Percentiles rank a stretch among this genome's conserved stretches.
phyloP scores from a whole-genome alignment of 2,329 filamentous ascomycete species.

The Cladosporium halotolerans region DNA sequence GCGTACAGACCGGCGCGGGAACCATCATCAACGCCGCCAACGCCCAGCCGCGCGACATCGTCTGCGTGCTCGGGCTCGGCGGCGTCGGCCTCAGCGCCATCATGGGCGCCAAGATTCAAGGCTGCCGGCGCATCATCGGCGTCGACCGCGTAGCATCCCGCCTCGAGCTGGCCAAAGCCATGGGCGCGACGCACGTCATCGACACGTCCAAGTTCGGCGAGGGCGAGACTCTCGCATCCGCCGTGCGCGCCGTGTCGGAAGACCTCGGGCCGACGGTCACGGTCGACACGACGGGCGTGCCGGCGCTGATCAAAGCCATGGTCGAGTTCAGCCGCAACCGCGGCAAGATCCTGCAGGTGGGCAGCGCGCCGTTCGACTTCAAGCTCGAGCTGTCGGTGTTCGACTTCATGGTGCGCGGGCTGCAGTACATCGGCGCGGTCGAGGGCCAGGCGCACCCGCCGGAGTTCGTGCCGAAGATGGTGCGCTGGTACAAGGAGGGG shows the following conservation, averaged over 20 bases:
- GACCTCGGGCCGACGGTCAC: constrained; percentile 39
- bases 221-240: constrained; percentile 30
- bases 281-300: constrained; percentile 47
- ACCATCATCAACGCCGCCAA: constrained; percentile 37
- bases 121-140: constrained; percentile 36
- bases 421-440: constrained; percentile 44
- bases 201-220: constrained; percentile 30
- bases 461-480: constrained; percentile 43
- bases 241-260: constrained; percentile 32
- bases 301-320: constrained; percentile 38
- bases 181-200: constrained; percentile 37
- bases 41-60: constrained; percentile 30
- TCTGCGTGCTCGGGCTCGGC: constrained; percentile 41
- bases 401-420: constrained; percentile 43
- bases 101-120: constrained; percentile 43
- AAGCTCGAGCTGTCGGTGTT: constrained; percentile 40
- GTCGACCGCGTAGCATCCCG: constrained; percentile 35
- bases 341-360: constrained; percentile 47
- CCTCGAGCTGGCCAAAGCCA: constrained; percentile 34
- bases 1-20: constrained; percentile 41
- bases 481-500: constrained; percentile 43
- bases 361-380: constrained; percentile 40
- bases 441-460: constrained; percentile 41
- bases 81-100: constrained; percentile 44
- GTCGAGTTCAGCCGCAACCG: constrained; percentile 39